Percentiles rank a stretch among this genome's conserved stretches.
Evolutionary conservation across 176 grass and related monocot species (phyloP).

Genomic region (Thinopyrum elongatum): DNA sequence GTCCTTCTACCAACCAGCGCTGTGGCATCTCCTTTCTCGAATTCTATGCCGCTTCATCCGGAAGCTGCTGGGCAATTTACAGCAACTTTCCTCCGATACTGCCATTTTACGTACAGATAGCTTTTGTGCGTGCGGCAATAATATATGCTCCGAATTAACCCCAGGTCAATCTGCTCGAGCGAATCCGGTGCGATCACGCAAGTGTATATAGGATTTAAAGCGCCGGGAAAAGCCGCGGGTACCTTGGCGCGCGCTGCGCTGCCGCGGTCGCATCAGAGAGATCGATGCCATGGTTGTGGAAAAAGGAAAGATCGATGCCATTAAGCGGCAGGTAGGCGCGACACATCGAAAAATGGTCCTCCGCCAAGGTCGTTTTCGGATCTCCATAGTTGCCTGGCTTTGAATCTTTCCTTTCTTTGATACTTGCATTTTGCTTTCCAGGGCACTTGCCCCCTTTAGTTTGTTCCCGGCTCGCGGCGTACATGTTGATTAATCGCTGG

Average conservation of each 20-base stretch:
- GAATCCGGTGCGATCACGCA: not conserved
- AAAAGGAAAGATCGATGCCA: not conserved
- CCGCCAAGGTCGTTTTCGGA: not conserved
- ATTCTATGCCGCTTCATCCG: not conserved
- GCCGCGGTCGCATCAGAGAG: not conserved
- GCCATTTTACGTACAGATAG: constrained; percentile 21
- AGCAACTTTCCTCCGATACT: not conserved
- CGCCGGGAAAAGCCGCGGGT: not conserved
- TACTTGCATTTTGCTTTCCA: constrained; percentile 13
- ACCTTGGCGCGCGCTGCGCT: not conserved
- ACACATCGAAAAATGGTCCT: not conserved
- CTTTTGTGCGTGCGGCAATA: not conserved
- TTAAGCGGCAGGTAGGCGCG: not conserved
- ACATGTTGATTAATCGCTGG: constrained; percentile 25
- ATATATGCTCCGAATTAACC: not conserved
- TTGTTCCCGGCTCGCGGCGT: not conserved
- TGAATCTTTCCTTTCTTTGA: constrained; percentile 16
- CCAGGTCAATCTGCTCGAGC: not conserved
- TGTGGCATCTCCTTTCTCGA: not conserved
- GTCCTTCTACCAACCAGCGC: not conserved
- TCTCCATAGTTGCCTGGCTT: not conserved
- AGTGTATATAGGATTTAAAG: not conserved
- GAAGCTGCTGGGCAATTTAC: not conserved
- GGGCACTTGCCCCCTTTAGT: not conserved
- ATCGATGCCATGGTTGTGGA: not conserved